phyloP scores from a whole-genome alignment of 306 rosid genomes.

The Quercus rubra region DNA sequence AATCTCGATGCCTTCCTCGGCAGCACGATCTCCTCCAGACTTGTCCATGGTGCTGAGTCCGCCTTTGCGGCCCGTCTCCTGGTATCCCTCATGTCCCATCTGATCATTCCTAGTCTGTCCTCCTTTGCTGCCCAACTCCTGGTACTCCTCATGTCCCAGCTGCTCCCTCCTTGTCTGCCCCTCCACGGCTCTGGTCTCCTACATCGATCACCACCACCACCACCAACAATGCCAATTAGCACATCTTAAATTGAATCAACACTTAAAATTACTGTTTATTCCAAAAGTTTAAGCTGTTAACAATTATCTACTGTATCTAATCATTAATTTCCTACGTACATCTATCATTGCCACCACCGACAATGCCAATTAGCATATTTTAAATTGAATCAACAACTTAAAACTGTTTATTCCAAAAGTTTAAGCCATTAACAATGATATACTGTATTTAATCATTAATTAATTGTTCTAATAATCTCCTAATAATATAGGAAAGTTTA shows the following conservation, averaged over 20 bases:
- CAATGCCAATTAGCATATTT: too few relatives aligned
- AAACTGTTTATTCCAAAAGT: too few relatives aligned
- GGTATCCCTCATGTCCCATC: constrained; percentile 62
- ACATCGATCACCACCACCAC: not conserved
- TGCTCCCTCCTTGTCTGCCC: constrained; percentile 66
- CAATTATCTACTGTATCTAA: too few relatives aligned
- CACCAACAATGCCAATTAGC: not conserved
- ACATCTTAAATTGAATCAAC: not conserved
- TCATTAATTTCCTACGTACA: too few relatives aligned
- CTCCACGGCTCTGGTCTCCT: constrained; percentile 67
- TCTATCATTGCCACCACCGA: too few relatives aligned
- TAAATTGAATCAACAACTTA: too few relatives aligned
- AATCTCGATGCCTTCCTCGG: constrained; percentile 27
- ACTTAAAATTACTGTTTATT: too few relatives aligned
- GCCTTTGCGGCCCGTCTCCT: constrained; percentile 43
- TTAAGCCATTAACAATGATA: too few relatives aligned
- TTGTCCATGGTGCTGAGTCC: constrained; percentile 40
- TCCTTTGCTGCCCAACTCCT: constrained; percentile 37
- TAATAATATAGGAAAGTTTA: too few relatives aligned
- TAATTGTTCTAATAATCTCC: too few relatives aligned
- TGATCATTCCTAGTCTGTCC: constrained; percentile 69
- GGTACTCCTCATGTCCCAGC: constrained; percentile 54
- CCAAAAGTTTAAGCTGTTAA: too few relatives aligned
- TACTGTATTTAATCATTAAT: too few relatives aligned
- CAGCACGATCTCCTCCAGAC: constrained; percentile 36